phyloP scores from a whole-genome alignment of 2,329 filamentous ascomycete species.

The Lasiodiplodia citricola region DNA sequence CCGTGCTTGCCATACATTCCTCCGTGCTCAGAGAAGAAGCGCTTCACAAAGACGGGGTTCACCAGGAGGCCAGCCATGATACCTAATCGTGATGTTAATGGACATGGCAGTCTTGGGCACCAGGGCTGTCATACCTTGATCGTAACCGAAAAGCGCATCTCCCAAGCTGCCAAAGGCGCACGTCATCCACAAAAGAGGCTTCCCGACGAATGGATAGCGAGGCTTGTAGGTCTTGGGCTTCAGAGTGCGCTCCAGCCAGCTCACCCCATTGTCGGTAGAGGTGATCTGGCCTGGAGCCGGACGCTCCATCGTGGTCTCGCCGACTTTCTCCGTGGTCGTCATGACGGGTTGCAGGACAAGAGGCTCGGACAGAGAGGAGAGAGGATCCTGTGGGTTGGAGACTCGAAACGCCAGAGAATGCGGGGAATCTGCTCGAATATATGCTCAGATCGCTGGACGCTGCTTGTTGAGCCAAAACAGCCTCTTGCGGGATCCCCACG shows the following conservation, averaged over 20 bases:
- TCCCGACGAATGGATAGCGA: slow-evolving; percentile 47
- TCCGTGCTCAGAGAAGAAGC: slow-evolving; percentile 47
- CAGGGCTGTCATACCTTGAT: slow-evolving; percentile 40
- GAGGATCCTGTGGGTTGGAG: not conserved
- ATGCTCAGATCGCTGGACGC: not conserved
- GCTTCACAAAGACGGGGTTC: slow-evolving; percentile 47
- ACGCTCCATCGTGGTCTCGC: slow-evolving; percentile 30
- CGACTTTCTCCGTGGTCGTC: not conserved
- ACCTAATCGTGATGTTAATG: slow-evolving; percentile 32
- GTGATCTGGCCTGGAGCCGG: not conserved
- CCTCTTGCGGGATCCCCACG: not conserved
- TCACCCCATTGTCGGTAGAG: slow-evolving; percentile 27
- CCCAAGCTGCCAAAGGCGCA: slow-evolving; percentile 49
- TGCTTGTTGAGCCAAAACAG: not conserved
- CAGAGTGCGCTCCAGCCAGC: slow-evolving; percentile 43
- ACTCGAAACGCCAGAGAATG: not conserved
- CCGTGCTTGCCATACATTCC: slow-evolving; percentile 42
- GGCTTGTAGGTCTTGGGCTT: slow-evolving; percentile 45
- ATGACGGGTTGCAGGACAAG: not conserved
- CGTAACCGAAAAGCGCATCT: slow-evolving; percentile 51
- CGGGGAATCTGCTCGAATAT: not conserved
- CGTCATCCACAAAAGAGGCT: slow-evolving; percentile 43
- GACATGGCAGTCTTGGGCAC: slow-evolving; percentile 3
- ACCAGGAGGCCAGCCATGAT: slow-evolving; percentile 50
- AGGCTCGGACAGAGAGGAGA: not conserved